phyloP scores from a whole-genome alignment of 805 yeast species.

The Suhomyces faveliae region DNA sequence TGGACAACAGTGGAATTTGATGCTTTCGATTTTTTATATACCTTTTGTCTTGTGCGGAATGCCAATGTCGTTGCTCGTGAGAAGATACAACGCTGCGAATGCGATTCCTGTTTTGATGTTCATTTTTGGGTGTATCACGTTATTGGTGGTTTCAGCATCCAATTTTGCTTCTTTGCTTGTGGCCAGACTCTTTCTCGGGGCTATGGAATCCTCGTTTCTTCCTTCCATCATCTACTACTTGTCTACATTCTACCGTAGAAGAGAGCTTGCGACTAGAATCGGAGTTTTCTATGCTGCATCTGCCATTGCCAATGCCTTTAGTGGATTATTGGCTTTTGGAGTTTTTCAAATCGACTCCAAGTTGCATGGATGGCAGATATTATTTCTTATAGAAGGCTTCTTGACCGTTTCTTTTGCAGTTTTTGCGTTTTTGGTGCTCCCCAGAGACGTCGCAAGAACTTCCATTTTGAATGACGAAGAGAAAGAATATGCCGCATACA shows the following conservation, averaged over 20 bases:
- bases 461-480: conserved; percentile 41
- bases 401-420: conserved; percentile 36
- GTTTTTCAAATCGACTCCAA: conserved; percentile 38
- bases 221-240: conserved; percentile 40
- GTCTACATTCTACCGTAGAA: conserved; percentile 37
- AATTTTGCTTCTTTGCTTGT: conserved; percentile 29
- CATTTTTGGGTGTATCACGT: conserved; percentile 42
- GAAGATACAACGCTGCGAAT: conserved; percentile 42
- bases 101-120: conserved; percentile 46
- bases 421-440: conserved; percentile 33
- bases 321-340: conserved; percentile 35
- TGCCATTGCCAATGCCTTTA: conserved; percentile 35
- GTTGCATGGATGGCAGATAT: conserved; percentile 48
- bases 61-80: conserved; percentile 42
- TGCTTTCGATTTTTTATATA: conserved; percentile 45
- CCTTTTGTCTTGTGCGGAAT: conserved; percentile 47
- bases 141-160: conserved; percentile 38
- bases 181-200: conserved; percentile 39
- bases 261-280: conserved; percentile 35
- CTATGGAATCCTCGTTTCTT: conserved; percentile 36
- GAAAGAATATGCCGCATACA: conserved; percentile 33
- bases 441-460: conserved; percentile 35
- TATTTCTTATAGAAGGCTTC: conserved; percentile 47
- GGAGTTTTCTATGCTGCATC: conserved; percentile 38
- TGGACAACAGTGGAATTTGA: conserved; percentile 44